Base-by-base conservation (phyloP, 2,329 filamentous ascomycete species). In the Aureobasidium sp. region DNA sequence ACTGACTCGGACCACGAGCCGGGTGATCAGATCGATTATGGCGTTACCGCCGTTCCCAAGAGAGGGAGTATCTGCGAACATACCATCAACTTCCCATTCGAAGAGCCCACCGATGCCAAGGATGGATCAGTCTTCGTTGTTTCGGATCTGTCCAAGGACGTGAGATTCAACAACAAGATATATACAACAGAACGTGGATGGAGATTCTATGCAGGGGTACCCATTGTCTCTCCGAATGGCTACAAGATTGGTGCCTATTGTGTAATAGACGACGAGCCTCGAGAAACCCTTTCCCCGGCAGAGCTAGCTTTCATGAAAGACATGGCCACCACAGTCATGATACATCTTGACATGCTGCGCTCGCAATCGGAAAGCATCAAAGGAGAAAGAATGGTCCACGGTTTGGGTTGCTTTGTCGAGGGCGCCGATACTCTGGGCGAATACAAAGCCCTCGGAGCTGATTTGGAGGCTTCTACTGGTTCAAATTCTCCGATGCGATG, bases 171-270 rank as follows among this genome's bases (percentile, higher is more conserved):
- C 46, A 56, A n/a, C 10, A 62, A 72, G 5, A 62, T 67, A 13
- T 73, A 71, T 42, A 68, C 73, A 15, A 39, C 61, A 1, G 64
- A 67, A n/a, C 68, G 69, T 4, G 53, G 67, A 32, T 69, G 70
- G 44, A 66, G 66, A 9, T 72, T 71, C 58, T 75, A 74, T 52
- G 67, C 66, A n/a, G 73, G 73, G 3, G 71, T 73, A 8, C 72
- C 73, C 5, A 66, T 75, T 29, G 61, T 66, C 17, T 70, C 71
- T 2, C 67, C 67, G 10, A 67, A 68, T 39, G 73, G 73, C n/a
- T 66, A 70, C 20, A 66, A 68, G 27, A 74, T 74, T 34, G 73
- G 73, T 5, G 68, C 68, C 2, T 64, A 69, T 5, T 73, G 70
- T 42, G 69, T 70, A 10, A 26, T 63, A 26, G 71, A 75, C 52